Base-by-base conservation (phyloP, 345 rosid genomes). In the Lumnitzera littorea region DNA sequence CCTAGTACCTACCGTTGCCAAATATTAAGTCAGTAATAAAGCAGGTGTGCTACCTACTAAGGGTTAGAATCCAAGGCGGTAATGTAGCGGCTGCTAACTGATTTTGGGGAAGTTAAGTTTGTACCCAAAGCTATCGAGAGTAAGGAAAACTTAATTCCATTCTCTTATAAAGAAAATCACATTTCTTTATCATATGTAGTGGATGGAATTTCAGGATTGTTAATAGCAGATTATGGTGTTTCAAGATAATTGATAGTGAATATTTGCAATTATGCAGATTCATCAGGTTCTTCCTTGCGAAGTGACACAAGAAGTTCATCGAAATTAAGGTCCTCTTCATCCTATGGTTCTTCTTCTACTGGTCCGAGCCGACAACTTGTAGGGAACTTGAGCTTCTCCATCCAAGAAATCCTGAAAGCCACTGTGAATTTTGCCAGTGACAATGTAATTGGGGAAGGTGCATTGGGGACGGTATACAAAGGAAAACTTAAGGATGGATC, bases 401-500 rank as follows among this genome's bases (percentile, higher is more conserved):
- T 82, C 58, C 80, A 66, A 69, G 96, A 87, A 73, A 79, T 92
- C 66, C 70, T 63, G 46, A 92, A 78, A 69, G 96, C 96, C 50
- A 92, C 98, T 2, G 80, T 50, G 4, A 89, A 87, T 57, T 92
- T 92, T 73, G 75, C 95, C 27, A 51, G 69, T 1, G 78, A 70
- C 46, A 84, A 84, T 56, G 74, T 74, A 67, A 76, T 87, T 63
- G 98, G 98, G 29, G 91, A 81, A 73, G 98, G 98, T 46, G 76
- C 87, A 29, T 87, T 80, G 51, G 96, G 94, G 67, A 78, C 82
- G 3, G 94, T 92, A 14, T 87, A 82, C 76, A 89, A 81, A 60
- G 98, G 91, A 53, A 84, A 63, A 65, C 91, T 92, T 64, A 73
- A 61, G 73, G 90, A 89, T 75, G 98, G 98, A 67, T 76, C 94